Evolutionary conservation across 371 early-diverging fungal genomes (phyloP), one percentile per base, ranked within the genome.

Genomic region (Apophysomyces ossiformis): DNA sequence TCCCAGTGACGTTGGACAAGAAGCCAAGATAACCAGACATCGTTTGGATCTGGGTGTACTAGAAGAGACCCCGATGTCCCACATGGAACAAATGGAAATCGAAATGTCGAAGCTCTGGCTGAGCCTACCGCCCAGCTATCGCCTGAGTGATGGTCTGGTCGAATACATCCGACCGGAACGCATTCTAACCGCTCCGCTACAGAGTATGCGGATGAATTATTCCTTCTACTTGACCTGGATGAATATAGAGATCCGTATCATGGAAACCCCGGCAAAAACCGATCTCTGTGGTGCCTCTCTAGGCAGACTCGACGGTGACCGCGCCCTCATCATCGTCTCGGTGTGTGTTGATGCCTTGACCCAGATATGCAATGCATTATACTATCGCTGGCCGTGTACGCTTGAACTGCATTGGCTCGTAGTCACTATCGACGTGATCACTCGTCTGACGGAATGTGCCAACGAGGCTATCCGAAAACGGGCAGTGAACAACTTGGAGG

Each of bases 371-470:
- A 66, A 74, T 39, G 71, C 68, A 0, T 54, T 82, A 2, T 68
- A 63, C 36, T 59, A 59, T 37, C 69, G 71, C 3, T 35, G 70
- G 1, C 78, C 82, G 1, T 82, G 82, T 41, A 57, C 64, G 1
- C 45, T 82, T 0, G 82, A 82, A 35, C 21, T 74, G 36, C 79
- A 82, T 47, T 79, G 77, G 77, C 35, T 82, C 6, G 9, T 75
- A 16, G 65, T 82, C 15, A 74, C 75, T 9, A 62, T 70, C 38
- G 78, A 79, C 61, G 74, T 74, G 13, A 67, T 74, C 68, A 47
- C 58, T 1, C 58, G 74, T 65, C 37, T 81, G 15, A 67, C 66
- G 7, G 63, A 16, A 66, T 7, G 70, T 76, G 0, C 60, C 65
- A 72, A 81, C 46, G 60, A 68, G 6, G 57, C 57, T 37, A 75